Conservation (phyloP, 768 basidiomycete genomes). For the Leucosporidium creatinivorum region DNA sequence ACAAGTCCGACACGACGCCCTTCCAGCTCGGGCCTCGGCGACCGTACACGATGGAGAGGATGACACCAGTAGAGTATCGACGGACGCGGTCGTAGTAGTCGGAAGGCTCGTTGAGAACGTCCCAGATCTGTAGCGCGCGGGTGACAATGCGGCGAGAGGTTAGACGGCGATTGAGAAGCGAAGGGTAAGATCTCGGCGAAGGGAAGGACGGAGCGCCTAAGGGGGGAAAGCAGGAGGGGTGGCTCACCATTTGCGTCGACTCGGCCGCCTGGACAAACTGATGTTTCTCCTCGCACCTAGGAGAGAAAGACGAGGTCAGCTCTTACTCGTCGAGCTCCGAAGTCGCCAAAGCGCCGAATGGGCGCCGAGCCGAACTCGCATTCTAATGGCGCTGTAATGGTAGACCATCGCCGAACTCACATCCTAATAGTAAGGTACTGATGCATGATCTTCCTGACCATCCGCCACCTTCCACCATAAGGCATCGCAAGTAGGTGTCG, state of each 20-base stretch:
- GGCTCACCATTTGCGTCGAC: constrained; percentile 9
- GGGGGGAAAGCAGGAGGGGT: too few relatives aligned
- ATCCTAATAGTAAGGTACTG: constrained; percentile 8
- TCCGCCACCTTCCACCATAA: not conserved
- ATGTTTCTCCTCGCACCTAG: constrained; percentile 8
- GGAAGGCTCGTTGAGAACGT: not conserved
- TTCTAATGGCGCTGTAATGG: too few relatives aligned
- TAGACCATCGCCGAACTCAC: not conserved
- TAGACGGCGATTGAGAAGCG: too few relatives aligned
- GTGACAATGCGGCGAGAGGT: too few relatives aligned
- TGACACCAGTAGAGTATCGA: not conserved
- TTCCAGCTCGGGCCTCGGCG: constrained; percentile 2
- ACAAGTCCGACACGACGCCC: constrained; percentile 4
- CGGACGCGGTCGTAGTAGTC: constrained; percentile 4
- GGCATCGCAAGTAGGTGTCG: not conserved
- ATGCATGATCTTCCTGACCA: constrained; percentile 10
- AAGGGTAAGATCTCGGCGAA: too few relatives aligned
- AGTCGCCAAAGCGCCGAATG: too few relatives aligned
- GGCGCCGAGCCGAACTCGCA: too few relatives aligned
- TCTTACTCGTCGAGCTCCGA: too few relatives aligned
- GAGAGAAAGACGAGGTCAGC: too few relatives aligned
- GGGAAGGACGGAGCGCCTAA: too few relatives aligned
- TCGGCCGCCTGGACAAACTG: constrained; percentile 4
- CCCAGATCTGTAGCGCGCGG: not conserved
- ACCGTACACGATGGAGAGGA: constrained; percentile 11